Evolutionary conservation across 495 filamentous ascomycete genomes (phyloP).

Genomic region (Hypoxylon fragiforme): DNA sequence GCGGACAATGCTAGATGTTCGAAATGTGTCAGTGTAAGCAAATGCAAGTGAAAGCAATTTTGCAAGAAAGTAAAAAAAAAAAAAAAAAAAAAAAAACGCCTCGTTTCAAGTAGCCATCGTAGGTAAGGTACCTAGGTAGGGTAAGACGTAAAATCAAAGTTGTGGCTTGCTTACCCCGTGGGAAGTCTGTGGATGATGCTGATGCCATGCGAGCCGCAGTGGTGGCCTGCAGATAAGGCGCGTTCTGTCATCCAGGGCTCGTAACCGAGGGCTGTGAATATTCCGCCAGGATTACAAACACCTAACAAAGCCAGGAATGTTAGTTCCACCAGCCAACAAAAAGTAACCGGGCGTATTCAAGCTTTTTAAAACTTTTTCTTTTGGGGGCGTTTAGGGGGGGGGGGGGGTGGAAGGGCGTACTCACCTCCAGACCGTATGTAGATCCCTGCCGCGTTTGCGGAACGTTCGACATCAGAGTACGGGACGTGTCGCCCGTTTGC

Average conservation of each 20-base stretch:
- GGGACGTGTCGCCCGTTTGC: slow-evolving; percentile 58
- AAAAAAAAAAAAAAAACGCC: too few relatives aligned
- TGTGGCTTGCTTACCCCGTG: slow-evolving; percentile 49
- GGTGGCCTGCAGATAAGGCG: slow-evolving; percentile 64
- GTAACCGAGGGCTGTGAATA: slow-evolving; percentile 50
- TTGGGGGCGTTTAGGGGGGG: too few relatives aligned
- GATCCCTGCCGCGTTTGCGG: slow-evolving; percentile 63
- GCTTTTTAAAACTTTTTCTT: too few relatives aligned
- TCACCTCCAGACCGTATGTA: slow-evolving; percentile 72
- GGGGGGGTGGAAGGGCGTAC: too few relatives aligned
- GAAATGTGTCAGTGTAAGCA: slow-evolving; percentile 14
- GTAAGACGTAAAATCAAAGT: slow-evolving; percentile 30
- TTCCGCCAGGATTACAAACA: slow-evolving; percentile 50
- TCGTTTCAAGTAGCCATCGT: too few relatives aligned
- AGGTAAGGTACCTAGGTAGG: too few relatives aligned
- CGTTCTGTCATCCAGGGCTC: slow-evolving; percentile 64
- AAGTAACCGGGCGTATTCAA: too few relatives aligned
- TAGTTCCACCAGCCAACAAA: slow-evolving; percentile 42
- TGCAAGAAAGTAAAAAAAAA: too few relatives aligned
- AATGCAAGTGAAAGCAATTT: too few relatives aligned
- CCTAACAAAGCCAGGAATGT: slow-evolving; percentile 45
- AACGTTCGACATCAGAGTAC: slow-evolving; percentile 63
- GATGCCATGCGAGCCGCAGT: slow-evolving; percentile 55
- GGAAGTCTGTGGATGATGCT: slow-evolving; percentile 59
- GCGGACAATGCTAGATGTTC: slow-evolving; percentile 57